Base-by-base conservation (phyloP, 495 filamentous ascomycete species). In the Hypoxylon trugodes region DNA sequence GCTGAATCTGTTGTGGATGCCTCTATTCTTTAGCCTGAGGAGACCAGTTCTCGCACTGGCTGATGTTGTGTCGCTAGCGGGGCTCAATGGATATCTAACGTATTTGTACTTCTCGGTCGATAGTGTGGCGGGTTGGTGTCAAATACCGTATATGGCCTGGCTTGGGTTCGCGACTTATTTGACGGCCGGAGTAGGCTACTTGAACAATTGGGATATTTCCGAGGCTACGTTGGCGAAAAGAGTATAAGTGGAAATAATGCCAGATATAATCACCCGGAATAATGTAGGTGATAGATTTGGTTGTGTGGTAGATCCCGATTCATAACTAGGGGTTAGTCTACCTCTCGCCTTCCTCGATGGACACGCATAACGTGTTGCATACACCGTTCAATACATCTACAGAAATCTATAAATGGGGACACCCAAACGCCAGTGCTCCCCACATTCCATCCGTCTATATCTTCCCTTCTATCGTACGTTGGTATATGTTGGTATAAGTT, bases 1-100 rank as follows among this genome's bases (percentile, higher is more conserved):
- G 15, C 75, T 97, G 10, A 97, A 97, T 72, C 76, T 95, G 15
- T 72, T 89, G 42, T 98, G 91, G 92, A 97, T 95, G 91, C 94
- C 94, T 1, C 83, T 97, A 6, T 98, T 97, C 82, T 97, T 96
- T 70, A 81, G 83, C 0, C 63, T 89, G 26, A 82, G 85, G 33
- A 82, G 84, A 19, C 90, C 92, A 2, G 82, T 87, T 54, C 84
- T 86, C 69, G 93, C 92, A 1, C 83, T 92, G 6, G 84, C 81
- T 3, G 90, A 97, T 76, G 87, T 96, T 43, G 77, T 89, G 2
- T 82, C 87, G 1, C 77, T 97, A 8, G 82, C 86, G 1, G 91
- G 87, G 1, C 78, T 87, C 4, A 88, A 88, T 13, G 84, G 81
- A 0, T 89, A 90, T 53, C 64, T 97, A 45, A 82, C 89, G 10